Evolutionary conservation across 805 yeast genomes (phyloP).

Genomic region (Yarrowia sp.): DNA sequence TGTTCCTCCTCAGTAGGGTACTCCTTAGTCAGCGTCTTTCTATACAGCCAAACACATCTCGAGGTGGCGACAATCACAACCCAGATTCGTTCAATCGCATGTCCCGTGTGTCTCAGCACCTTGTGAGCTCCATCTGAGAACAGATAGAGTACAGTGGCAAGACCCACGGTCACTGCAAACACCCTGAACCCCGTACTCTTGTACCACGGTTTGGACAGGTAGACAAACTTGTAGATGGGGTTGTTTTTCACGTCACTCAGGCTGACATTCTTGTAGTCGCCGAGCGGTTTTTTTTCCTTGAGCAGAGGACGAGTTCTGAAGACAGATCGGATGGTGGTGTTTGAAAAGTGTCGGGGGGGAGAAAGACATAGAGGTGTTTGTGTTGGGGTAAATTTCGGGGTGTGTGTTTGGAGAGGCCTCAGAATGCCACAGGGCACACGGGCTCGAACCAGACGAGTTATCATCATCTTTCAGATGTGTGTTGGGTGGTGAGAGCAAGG

Average conservation of each 20-base stretch:
- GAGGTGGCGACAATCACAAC: constrained; percentile 53
- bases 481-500: background rate
- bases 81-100: constrained; percentile 35
- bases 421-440: background rate
- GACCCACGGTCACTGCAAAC: constrained; percentile 1
- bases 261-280: constrained; percentile 5
- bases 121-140: constrained; percentile 20
- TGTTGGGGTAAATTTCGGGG: background rate
- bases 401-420: background rate
- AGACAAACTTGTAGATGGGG: constrained; percentile 26
- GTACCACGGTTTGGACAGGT: constrained; percentile 21
- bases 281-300: background rate
- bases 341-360: background rate
- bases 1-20: constrained; percentile 50
- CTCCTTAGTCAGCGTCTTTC: constrained; percentile 49
- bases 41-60: constrained; percentile 70
- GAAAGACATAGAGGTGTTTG: background rate
- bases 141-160: background rate
- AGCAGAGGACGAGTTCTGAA: background rate
- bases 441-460: background rate
- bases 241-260: constrained; percentile 2
- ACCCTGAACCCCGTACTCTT: background rate
- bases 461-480: background rate
- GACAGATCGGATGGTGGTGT: background rate
- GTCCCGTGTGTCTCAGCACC: constrained; percentile 31